These are phyloP conservation scores for Chionographis japonica DNA, from an alignment of 106 monocot species.

Conservation along the genomic window DNA sequence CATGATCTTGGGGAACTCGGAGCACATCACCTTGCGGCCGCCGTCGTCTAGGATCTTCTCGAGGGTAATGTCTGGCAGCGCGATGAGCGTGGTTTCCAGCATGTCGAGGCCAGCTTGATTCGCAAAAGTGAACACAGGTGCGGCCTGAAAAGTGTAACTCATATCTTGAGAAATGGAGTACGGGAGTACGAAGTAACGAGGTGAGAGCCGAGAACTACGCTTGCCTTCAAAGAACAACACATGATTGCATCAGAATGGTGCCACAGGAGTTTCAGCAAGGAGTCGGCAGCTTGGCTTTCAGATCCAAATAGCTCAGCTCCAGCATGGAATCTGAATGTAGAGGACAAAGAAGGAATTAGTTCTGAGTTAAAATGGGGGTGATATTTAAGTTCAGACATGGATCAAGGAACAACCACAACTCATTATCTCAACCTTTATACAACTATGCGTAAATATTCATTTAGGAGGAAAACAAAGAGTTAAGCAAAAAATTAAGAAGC, in stretches of 20 bases:
- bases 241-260: conserved; percentile 80
- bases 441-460: too few species aligned
- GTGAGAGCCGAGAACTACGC: not conserved
- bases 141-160: conserved; percentile 8
- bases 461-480: too few species aligned
- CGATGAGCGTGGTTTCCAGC: conserved; percentile 72
- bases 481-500: too few species aligned
- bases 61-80: conserved; percentile 60
- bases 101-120: conserved; percentile 84
- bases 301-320: conserved; percentile 61
- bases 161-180: too few species aligned
- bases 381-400: too few species aligned
- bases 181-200: not conserved
- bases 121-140: conserved; percentile 55
- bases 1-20: conserved; percentile 79
- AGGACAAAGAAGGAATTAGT: too few species aligned
- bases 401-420: too few species aligned
- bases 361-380: too few species aligned
- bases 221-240: conserved; percentile 83
- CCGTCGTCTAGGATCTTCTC: conserved; percentile 63
- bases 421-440: too few species aligned
- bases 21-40: conserved; percentile 59
- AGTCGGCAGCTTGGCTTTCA: conserved; percentile 36
- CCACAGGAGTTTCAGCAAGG: conserved; percentile 75
- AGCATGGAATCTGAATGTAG: conserved; percentile 46